These are phyloP conservation scores for Aspergillus biplanus DNA, from an alignment of 495 filamentous ascomycete genomes.

Conservation along the genomic window DNA sequence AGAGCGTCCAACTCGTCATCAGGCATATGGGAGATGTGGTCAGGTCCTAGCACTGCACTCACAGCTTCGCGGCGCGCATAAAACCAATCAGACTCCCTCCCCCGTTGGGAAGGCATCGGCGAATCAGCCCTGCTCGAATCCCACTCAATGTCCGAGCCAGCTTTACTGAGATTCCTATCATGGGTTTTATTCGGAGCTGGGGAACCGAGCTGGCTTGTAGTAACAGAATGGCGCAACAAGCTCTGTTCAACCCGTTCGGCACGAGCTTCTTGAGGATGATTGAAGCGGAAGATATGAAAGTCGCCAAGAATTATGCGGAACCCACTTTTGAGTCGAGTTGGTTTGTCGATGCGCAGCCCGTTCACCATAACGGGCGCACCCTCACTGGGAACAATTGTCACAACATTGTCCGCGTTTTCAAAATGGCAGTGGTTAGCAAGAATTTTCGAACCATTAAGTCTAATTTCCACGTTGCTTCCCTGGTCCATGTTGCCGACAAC, in stretches of 20 bases:
- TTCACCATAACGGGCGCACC: slow-evolving; percentile 98
- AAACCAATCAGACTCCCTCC: slow-evolving; percentile 93
- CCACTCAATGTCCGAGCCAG: slow-evolving; percentile 69
- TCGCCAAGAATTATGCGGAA: slow-evolving; percentile 95
- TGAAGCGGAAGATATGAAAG: slow-evolving; percentile 99
- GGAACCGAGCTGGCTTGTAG: slow-evolving; percentile 76
- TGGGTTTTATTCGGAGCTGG: slow-evolving; percentile 72
- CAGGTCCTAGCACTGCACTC: slow-evolving; percentile 83
- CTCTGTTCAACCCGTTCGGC: slow-evolving; percentile 91
- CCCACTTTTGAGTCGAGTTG: slow-evolving; percentile 84
- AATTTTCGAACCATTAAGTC: slow-evolving; percentile 92
- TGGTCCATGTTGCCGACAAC: slow-evolving; percentile 89
- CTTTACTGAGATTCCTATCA: slow-evolving; percentile 74
- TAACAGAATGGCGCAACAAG: slow-evolving; percentile 84
- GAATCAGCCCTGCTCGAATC: slow-evolving; percentile 77
- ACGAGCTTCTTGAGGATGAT: slow-evolving; percentile 93
- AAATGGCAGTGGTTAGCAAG: slow-evolving; percentile 91
- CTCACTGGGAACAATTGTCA: slow-evolving; percentile 86
- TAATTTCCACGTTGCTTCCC: slow-evolving; percentile 81
- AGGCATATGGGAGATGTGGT: slow-evolving; percentile 83
- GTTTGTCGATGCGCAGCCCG: slow-evolving; percentile 80
- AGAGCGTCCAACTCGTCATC: slow-evolving; percentile 95
- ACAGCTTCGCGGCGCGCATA: slow-evolving; percentile 93
- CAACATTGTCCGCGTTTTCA: slow-evolving; percentile 86
- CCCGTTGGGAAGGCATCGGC: slow-evolving; percentile 66